Base-by-base conservation (phyloP, 2,329 filamentous ascomycete genomes). In the Pestalotiopsis sp. region DNA sequence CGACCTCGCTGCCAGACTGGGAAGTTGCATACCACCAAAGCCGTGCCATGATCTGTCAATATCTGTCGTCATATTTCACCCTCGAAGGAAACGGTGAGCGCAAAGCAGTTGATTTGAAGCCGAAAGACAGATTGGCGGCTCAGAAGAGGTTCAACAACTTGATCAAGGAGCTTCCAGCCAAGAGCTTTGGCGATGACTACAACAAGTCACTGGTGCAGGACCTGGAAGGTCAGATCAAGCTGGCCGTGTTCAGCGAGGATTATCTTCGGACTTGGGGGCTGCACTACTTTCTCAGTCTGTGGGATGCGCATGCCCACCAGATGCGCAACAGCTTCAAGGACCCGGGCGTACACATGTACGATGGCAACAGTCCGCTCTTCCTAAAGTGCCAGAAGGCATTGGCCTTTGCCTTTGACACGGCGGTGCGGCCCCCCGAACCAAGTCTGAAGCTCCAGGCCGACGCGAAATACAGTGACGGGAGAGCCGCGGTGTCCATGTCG, bases 241-340 rank as follows among this genome's bases (percentile, higher is more conserved):
- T 87, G 17, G 87, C 87, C 0, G 73, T 89, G 1, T 75, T 77
- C 2, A 73, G 71, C 0, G 20, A 66, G 0, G 68, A 72, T 0
- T 83, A 82, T 71, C 88, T 84, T 70, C 3, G 48, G 2, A 81
- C 76, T 74, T 91, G 88, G 88, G 88, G 88, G 7, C 72, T 74
- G 4, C 87, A 90, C 74, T 91, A 87, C 73, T 81, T 90, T 5
- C 84, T 84, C 0, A 86, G 85, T 6, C 79, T 89, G 1, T 83
- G 85, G 30, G 82, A 84, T 68, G 87, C 88, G 0, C 86, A 91
- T 71, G 79, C 81, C 1, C 81, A 83, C 26, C 88, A 90, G 75
- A 77, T 85, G 10, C 89, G 88, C 78, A 89, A 88, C 73, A 85
- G 84, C 0, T 90, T 89, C 82, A 89, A 89, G 72, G 88, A 90